Evolutionary conservation across 2,329 filamentous ascomycete genomes (phyloP).

Genomic region (Pseudopyrenochaeta lycopersici): DNA sequence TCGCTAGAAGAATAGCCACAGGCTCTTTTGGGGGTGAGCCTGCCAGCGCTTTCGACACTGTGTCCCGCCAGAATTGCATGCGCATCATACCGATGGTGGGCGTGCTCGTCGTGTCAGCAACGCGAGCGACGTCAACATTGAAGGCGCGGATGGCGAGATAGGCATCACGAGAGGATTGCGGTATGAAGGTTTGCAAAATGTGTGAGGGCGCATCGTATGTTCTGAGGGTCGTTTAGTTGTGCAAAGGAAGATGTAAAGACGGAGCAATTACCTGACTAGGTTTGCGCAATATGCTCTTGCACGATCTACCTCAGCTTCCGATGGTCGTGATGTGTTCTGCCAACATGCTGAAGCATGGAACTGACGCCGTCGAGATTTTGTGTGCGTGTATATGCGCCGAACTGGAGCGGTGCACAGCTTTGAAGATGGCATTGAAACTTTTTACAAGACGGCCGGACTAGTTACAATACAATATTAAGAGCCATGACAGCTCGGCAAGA

Average conservation of each 20-base stretch:
- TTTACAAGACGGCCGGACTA: background rate
- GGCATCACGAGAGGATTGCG: conserved; percentile 75
- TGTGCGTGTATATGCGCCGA: conserved; percentile 19
- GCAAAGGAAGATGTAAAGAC: background rate
- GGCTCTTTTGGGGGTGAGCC: conserved; percentile 87
- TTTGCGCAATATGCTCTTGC: conserved; percentile 68
- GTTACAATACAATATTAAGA: background rate
- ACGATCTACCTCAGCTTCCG: conserved; percentile 61
- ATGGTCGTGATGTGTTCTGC: conserved; percentile 28
- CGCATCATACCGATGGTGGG: conserved; percentile 88
- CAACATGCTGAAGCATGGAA: conserved; percentile 35
- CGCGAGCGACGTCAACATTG: conserved; percentile 89
- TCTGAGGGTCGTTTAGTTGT: conserved; percentile 56
- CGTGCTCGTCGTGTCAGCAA: conserved; percentile 89
- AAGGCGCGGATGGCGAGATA: conserved; percentile 92
- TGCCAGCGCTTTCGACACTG: conserved; percentile 78
- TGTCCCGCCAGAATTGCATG: conserved; percentile 94
- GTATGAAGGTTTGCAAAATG: conserved; percentile 85
- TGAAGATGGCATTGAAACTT: conserved; percentile 36
- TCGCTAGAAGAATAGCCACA: conserved; percentile 82
- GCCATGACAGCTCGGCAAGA: background rate
- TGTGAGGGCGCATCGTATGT: conserved; percentile 90
- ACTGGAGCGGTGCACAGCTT: conserved; percentile 27
- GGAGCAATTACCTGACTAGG: conserved; percentile 59
- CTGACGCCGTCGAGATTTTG: conserved; percentile 18